Conservation (phyloP, 768 basidiomycete genomes). For the Mycena venus region DNA sequence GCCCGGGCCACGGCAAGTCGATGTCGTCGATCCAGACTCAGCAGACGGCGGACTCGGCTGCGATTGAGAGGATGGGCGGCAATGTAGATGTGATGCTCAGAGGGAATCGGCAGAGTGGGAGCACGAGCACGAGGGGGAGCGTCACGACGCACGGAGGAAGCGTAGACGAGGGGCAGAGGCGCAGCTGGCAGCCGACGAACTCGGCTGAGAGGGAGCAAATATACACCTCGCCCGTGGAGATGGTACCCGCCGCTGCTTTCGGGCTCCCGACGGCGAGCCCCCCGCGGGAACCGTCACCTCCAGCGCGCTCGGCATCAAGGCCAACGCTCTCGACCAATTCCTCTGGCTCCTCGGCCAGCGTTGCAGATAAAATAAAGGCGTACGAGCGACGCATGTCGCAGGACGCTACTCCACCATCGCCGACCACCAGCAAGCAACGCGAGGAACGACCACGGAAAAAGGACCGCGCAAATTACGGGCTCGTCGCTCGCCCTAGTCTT, state of each 20-base stretch:
- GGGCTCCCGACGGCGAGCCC: conserved; percentile 9
- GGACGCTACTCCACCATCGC: conserved; percentile 48
- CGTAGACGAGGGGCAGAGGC: conserved; percentile 19
- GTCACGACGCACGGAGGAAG: conserved; percentile 42
- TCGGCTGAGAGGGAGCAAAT: conserved; percentile 29
- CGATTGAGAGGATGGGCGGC: conserved; percentile 74
- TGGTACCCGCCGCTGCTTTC: conserved; percentile 33
- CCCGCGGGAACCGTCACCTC: conserved; percentile 19
- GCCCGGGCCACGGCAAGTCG: conserved; percentile 60
- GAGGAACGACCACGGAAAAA: conserved; percentile 58
- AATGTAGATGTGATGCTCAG: conserved; percentile 81
- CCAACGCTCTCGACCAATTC: conserved; percentile 25
- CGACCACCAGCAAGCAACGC: conserved; percentile 53
- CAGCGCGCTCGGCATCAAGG: conserved; percentile 6
- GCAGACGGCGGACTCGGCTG: conserved; percentile 76
- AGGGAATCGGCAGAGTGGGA: conserved; percentile 45
- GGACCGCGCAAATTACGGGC: conserved; percentile 69
- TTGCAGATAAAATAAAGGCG: conserved; percentile 67
- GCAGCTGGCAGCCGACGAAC: conserved; percentile 25
- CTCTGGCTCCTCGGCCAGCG: conserved; percentile 42
- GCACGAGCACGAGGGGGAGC: conserved; percentile 36
- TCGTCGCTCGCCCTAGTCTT: conserved; percentile 72
- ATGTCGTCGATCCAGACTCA: conserved; percentile 68
- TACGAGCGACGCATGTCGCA: conserved; percentile 73
- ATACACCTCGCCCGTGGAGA: conserved; percentile 52